A percentile compares a stretch with the other conserved stretches of the same genome.
These are phyloP conservation scores for Pleoardoris graminearum DNA, from an alignment of 2,329 filamentous ascomycete genomes.

Conservation along the genomic window DNA sequence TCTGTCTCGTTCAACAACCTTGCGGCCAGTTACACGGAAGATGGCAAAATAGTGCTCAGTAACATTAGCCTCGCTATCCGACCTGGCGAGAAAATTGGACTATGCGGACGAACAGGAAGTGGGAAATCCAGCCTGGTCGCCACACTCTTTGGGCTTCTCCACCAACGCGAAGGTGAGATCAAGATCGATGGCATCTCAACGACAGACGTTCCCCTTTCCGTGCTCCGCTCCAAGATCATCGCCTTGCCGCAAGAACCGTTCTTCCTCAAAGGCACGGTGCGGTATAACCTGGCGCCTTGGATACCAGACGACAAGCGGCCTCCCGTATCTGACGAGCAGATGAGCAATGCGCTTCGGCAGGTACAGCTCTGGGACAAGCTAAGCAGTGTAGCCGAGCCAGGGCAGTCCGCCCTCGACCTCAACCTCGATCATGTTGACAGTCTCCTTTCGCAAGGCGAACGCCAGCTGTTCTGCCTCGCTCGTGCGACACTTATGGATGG, in stretches of 20 bases:
- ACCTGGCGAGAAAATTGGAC: conserved; percentile 38
- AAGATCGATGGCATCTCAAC: conserved; percentile 51
- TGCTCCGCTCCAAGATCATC: conserved; percentile 54
- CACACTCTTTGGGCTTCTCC: conserved; percentile 47
- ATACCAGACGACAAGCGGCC: conserved; percentile 2
- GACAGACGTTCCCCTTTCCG: conserved; percentile 45
- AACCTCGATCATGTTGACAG: conserved; percentile 16
- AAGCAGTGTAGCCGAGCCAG: neutral
- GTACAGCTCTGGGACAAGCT: conserved; percentile 23
- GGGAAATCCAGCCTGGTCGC: conserved; percentile 50
- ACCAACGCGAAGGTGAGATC: conserved; percentile 45
- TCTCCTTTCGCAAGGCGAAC: conserved; percentile 52
- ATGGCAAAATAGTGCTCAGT: conserved; percentile 39
- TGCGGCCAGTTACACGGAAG: conserved; percentile 40
- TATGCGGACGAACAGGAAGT: conserved; percentile 57
- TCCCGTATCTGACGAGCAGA: conserved; percentile 13
- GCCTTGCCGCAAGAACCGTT: conserved; percentile 60
- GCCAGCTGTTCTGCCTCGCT: conserved; percentile 64
- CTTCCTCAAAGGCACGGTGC: conserved; percentile 50
- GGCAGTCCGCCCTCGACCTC: conserved; percentile 13
- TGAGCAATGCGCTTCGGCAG: conserved; percentile 16
- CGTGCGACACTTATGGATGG: conserved; percentile 54
- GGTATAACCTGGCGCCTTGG: conserved; percentile 47
- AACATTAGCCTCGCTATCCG: conserved; percentile 49
- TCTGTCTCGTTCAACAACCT: conserved; percentile 43